Base-by-base conservation (phyloP, 371 early-diverging fungal species). In the Hamiltosporidium magnivora region DNA sequence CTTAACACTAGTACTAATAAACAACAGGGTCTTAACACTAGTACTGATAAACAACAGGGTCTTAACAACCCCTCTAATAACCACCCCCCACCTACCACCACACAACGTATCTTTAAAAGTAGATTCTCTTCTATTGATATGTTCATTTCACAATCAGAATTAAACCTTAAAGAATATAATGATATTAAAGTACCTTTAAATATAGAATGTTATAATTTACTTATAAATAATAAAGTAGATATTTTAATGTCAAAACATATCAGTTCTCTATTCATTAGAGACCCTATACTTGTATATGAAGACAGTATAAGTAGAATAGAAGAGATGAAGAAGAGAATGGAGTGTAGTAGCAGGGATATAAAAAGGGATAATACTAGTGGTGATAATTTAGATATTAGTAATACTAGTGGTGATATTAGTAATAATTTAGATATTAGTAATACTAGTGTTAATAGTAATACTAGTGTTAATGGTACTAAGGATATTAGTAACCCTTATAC, bases 181-280 rank as follows among this genome's bases (percentile, higher is more conserved):
- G 98, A 96, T 78, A 83, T 93, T 44, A 81, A 86, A 64, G 80
- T 90, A 46, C 88, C 88, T 0, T 86, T 88, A 66, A 91, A 94
- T 77, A 63, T 84, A 69, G 85, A 87, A 9, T 88, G 90, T 14
- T 87, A 86, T 75, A 74, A 86, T 56, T 83, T 80, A 56, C 81
- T 94, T 61, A 72, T 84, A 54, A 83, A 86, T 9, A 85, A 84
- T 43, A 87, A 85, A 4, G 85, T 96, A 38, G 98, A 97, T 77
- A 87, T 89, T 44, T 79, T 86, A 66, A 81, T 97, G 59, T 92
- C 96, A 36, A 85, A 83, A 55, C 98, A 97, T 83, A 84, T 93
- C 70, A 85, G 94, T 0, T 94, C 94, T 79, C 83, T 97, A 67
- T 97, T 95, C 75, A 93, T 95, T 64, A 87, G 98, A 43, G 98